Evolutionary conservation across 176 grass and related monocot genomes (phyloP), one percentile per base, ranked within the genome.

Genomic region (Dendrocalamus sinicus): DNA sequence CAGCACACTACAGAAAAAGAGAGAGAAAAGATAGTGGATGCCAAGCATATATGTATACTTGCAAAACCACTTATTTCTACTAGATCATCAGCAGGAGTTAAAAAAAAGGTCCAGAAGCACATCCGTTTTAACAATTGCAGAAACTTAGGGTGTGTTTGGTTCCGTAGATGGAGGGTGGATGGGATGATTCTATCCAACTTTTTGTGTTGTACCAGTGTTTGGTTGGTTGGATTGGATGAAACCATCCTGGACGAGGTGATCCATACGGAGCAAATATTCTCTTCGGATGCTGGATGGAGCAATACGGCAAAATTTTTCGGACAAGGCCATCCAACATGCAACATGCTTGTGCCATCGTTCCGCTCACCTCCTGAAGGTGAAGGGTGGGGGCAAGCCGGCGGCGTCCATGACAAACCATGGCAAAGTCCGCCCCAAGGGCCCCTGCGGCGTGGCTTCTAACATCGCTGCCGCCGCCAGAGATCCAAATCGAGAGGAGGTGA

Each of bases 391-490:
- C 63, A 99, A 98, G 90, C 22, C 74, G 59, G 80, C 65, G 75
- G 70, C 79, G 40, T 59, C 83, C 66, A 80, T 88, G 41, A 79
- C 73, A 16, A 71, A 88, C 75, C 91, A 88, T 45, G 86, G 88
- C 24, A 97, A 97, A 88, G 47, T 88, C 68, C 83, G 84, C 35
- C 81, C 39, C 68, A 96, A 99, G 88, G 88, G 78, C 16, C 65
- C 80, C 41, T 91, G 83, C 19, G 89, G 89, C 14, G 89, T 70
- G 79, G 88, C 89, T 7, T 80, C 80, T 23, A 81, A 82, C 7
- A 89, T 86, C 2, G 46, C 84, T 6, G 82, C 73, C 44, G 72
- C 72, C 3, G 32, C 32, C 32, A 4, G 32, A 35, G 32, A 35
- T 35, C 32, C 32, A 35, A 0, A 35, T 35, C 32, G 32, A 35